Percentiles rank a stretch among this genome's conserved stretches.
These are phyloP conservation scores for Wallacemonas rigidus DNA, from an alignment of 208 protist species.

Conservation along the genomic window DNA sequence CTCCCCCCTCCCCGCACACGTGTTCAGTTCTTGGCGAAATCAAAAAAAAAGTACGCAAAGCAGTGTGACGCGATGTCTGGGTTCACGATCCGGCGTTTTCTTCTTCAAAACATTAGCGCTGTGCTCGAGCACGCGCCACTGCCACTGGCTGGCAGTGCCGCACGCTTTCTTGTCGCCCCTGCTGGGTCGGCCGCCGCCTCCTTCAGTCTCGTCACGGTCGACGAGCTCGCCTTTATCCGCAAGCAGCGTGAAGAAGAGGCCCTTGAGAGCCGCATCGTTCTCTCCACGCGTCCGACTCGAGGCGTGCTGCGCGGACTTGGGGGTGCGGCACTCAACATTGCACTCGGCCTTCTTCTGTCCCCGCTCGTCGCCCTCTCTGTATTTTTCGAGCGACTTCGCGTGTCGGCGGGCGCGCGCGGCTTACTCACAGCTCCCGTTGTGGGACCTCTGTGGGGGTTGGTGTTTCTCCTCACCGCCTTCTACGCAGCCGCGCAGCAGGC, in stretches of 20 bases:
- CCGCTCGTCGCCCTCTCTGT: slow-evolving; percentile 70
- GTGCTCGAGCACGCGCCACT: slow-evolving; percentile 66
- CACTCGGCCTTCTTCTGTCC: slow-evolving; percentile 49
- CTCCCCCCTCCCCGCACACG: neutral
- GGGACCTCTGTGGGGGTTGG: slow-evolving; percentile 51
- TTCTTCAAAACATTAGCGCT: slow-evolving; percentile 71
- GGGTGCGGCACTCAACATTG: slow-evolving; percentile 53
- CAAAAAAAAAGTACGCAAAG: neutral
- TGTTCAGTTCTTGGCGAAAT: neutral
- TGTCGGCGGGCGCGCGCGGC: slow-evolving; percentile 14
- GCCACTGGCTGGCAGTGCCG: slow-evolving; percentile 19
- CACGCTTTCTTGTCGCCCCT: neutral
- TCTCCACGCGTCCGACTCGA: slow-evolving; percentile 60
- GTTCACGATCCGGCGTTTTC: slow-evolving; percentile 61
- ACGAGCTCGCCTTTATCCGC: slow-evolving; percentile 69
- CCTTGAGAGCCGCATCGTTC: slow-evolving; percentile 71
- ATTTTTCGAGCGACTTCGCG: slow-evolving; percentile 54
- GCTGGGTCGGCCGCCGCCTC: slow-evolving; percentile 1
- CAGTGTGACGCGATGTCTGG: slow-evolving; percentile 36
- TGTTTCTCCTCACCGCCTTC: slow-evolving; percentile 58
- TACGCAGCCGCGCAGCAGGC: slow-evolving; percentile 81
- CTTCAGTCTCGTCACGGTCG: slow-evolving; percentile 71
- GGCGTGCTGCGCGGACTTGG: slow-evolving; percentile 48
- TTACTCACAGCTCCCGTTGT: slow-evolving; percentile 47
- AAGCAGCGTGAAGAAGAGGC: slow-evolving; percentile 51